Conservation (phyloP, 2,329 filamentous ascomycete genomes). For the Trichoderma sp. region DNA sequence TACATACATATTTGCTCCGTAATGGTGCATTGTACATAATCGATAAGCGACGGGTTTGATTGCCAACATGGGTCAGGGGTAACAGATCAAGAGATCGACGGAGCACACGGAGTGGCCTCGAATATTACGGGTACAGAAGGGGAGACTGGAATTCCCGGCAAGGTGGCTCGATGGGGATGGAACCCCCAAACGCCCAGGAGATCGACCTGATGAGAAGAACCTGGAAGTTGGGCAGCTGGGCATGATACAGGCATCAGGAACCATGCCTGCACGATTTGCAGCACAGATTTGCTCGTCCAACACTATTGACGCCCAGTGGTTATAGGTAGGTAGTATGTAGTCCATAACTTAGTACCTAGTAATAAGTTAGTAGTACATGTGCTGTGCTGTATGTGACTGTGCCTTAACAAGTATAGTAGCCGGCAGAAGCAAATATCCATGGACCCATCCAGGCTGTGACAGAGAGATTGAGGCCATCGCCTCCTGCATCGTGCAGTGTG, state of each 20-base stretch:
- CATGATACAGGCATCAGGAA: neutral
- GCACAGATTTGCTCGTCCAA: too few relatives aligned
- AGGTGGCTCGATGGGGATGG: conserved; percentile 10
- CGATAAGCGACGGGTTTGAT: conserved; percentile 19
- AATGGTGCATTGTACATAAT: conserved; percentile 11
- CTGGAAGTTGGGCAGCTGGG: neutral
- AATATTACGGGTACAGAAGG: neutral
- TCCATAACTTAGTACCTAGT: neutral
- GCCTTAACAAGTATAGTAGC: too few relatives aligned
- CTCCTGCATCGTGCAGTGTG: neutral
- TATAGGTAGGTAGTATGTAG: too few relatives aligned
- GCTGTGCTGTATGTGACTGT: too few relatives aligned
- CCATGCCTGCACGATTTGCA: too few relatives aligned
- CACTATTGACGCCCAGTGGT: neutral
- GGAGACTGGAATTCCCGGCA: neutral
- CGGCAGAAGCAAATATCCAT: neutral
- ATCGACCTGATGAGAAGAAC: neutral
- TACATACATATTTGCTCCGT: neutral
- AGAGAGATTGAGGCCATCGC: neutral
- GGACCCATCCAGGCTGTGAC: neutral
- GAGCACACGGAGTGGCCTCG: conserved; percentile 4
- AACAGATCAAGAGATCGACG: conserved; percentile 15
- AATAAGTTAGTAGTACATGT: too few relatives aligned
- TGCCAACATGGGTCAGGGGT: conserved; percentile 18
- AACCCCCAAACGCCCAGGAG: neutral